Evolutionary conservation across 495 filamentous ascomycete species (phyloP), one percentile per base, ranked within the genome.

Genomic region (Massariosphaeria phaeospora): DNA sequence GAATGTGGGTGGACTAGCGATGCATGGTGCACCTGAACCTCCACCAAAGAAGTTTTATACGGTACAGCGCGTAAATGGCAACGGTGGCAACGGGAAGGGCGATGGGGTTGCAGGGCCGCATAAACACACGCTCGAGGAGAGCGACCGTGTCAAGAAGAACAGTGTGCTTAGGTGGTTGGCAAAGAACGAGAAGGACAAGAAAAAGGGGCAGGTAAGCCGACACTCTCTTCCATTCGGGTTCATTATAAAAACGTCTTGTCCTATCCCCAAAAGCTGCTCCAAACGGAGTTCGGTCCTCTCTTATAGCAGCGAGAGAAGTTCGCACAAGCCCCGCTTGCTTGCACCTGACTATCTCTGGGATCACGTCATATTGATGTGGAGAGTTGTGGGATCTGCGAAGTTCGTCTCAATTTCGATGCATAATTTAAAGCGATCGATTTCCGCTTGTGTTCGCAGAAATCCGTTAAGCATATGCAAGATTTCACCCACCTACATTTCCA

Each of bases 91-190:
- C 66, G 85, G 85, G 20, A 87, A 85, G 63, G 80, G 79, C 40
- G 79, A 84, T 59, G 83, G 81, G 5, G 78, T 85, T 30, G 69
- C 75, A 35, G 83, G 73, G 64, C 80, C 70, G 1, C 89, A 95
- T 70, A 83, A 83, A 51, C 89, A 95, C 69, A 79, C 79, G 0
- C 70, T 95, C 24, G 81, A 81, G 47, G 86, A 87, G 57, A 91
- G 86, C 58, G 89, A 95, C 67, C 79, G 81, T 41, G 84, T 93
- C 23, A 94, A 94, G 72, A 91, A 88, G 71, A 89, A 86, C 57
- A 89, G 82, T 62, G 81, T 91, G 3, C 76, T 84, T 60, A 76
- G 89, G 55, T 77, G 75, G 64, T 63, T 85, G 35, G 65, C 85
- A 42, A 84, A 83, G 67, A 75, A 78, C 49, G 81, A 82, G 55